Evolutionary conservation across 2,329 filamentous ascomycete genomes (phyloP), one percentile per base, ranked within the genome.

Genomic region (Penicillium sp.): DNA sequence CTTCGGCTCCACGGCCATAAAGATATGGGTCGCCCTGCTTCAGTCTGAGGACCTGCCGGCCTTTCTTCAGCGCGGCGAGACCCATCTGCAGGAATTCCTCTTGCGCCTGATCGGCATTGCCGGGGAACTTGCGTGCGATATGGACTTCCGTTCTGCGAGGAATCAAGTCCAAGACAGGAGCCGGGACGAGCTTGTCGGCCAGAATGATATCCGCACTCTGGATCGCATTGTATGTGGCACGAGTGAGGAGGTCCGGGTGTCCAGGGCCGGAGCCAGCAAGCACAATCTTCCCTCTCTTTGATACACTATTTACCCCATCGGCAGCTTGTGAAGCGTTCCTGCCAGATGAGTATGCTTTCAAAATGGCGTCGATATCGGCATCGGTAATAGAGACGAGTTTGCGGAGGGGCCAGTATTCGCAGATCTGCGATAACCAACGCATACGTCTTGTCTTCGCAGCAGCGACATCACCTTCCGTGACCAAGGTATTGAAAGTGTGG

Each of bases 21-120:
- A 99, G 83, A 72, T 95, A 99, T 0, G 94, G 94, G 65, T 99
- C 94, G 41, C 94, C 94, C 70, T 99, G 94, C 75, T 99, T 99
- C 40, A 99, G 79, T 3, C 94, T 83, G 30, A 99, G 79, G 0
- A 99, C 94, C 1, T 84, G 88, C 68, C 89, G 85, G 11, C 94
- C 94, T 18, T 79, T 75, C 43, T 79, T 74, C 18, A 88, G 63
- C 2, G 85, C 90, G 2, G 83, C 82, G 2, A 96, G 78, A 0
- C 90, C 94, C 62, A 90, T 81, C 47, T 85, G 80, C 2, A 95
- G 81, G 4, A 99, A 84, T 72, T 99, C 94, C 65, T 92, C 85
- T 69, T 99, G 94, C 0, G 94, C 94, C 40, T 85, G 84, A 63
- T 99, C 94, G 36, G 94, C 94, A 71, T 99, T 97, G 20, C 94